Evolutionary conservation across 1,139 yeast species (phyloP), one percentile per base, ranked within the genome.

Genomic region (Protomyces inouyei): DNA sequence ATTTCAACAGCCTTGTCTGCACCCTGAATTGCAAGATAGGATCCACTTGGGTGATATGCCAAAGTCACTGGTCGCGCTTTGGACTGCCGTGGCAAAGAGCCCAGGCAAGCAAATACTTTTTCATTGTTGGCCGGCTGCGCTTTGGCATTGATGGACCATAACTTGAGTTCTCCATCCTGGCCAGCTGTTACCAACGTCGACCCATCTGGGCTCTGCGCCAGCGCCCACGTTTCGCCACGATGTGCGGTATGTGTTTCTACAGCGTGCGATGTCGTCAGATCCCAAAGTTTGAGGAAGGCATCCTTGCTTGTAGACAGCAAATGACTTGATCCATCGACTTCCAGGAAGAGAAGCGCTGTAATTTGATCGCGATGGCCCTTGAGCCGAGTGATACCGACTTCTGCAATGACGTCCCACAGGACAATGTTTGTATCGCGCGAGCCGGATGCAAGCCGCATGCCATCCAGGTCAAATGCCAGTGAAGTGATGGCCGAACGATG

Each of bases 221-320:
- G 75, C 2, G 89, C 78, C 98, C 98, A 92, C 76, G 97, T 89
- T 75, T 93, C 98, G 68, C 91, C 91, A 16, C 89, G 82, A 73
- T 91, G 97, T 0, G 98, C 97, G 68, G 92, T 84, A 74, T 91
- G 98, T 0, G 98, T 91, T 74, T 93, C 99, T 16, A 91, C 79
- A 76, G 97, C 90, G 73, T 90, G 96, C 73, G 88, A 92, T 12
- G 95, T 79, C 72, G 85, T 86, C 69, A 93, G 77, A 73, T 93
- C 98, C 99, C 99, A 93, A 10, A 93, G 76, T 73, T 93, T 93
- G 69, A 93, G 80, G 64, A 91, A 78, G 0, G 98, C 98, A 74
- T 93, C 98, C 73, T 91, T 92, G 5, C 96, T 84, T 0, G 86
- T 84, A 70, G 91, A 85, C 51, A 91, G 71, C 38, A 93, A 77